phyloP scores from a whole-genome alignment of 345 rosid genomes.

The Draba incana region DNA sequence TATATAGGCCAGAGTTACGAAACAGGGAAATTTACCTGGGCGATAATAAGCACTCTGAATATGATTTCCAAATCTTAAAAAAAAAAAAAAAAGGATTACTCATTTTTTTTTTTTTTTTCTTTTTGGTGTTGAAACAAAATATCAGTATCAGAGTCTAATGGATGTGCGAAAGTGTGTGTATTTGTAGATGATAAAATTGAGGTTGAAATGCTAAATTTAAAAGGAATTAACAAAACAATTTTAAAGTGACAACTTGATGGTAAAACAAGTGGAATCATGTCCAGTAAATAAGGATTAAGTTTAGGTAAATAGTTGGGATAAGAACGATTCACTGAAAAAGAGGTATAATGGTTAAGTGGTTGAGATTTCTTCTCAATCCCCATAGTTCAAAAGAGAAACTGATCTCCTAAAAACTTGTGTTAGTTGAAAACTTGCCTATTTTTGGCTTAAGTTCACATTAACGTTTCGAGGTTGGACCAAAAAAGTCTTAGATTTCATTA shows the following conservation, averaged over 20 bases:
- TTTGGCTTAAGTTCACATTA: background rate
- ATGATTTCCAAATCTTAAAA: no score
- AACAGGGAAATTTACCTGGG: no score
- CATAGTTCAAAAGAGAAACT: background rate
- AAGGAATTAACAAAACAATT: background rate
- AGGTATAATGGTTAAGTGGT: conserved; percentile 23
- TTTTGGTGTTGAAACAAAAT: background rate
- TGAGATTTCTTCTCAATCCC: conserved; percentile 5
- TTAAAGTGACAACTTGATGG: conserved; percentile 30
- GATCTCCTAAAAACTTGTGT: conserved; percentile 11
- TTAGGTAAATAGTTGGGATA: conserved; percentile 13
- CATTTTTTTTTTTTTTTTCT: no score
- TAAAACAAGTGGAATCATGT: conserved; percentile 26
- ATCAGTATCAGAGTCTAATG: background rate
- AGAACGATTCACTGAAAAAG: conserved; percentile 30
- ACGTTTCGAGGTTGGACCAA: background rate
- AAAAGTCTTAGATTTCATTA: background rate
- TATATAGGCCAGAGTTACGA: no score
- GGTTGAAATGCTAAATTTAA: conserved; percentile 24
- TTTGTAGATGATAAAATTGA: conserved; percentile 3
- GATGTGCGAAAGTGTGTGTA: background rate
- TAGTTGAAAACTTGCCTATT: conserved; percentile 24
- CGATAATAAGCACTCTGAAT: no score
- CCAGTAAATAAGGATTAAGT: conserved; percentile 27
- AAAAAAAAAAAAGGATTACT: no score